Conservation (phyloP, 805 yeast genomes). For the Ogataea zsoltii region DNA sequence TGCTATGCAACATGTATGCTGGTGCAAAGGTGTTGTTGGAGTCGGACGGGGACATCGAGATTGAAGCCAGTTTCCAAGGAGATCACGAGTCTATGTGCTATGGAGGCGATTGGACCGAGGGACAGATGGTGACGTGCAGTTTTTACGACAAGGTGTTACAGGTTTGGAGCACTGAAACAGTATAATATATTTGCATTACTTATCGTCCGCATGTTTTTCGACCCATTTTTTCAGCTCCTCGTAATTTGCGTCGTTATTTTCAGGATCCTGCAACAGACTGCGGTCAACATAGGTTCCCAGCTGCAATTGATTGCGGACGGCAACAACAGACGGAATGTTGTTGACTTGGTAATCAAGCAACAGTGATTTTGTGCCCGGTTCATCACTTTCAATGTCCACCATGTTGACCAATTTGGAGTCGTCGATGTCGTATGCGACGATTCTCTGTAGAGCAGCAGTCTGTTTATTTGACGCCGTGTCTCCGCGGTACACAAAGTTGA, state of each 20-base stretch:
- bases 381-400: slow-evolving; percentile 74
- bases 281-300: slow-evolving; percentile 38
- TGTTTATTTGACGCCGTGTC: slow-evolving; percentile 61
- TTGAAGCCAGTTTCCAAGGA: slow-evolving; percentile 51
- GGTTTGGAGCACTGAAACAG: slow-evolving; percentile 50
- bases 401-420: slow-evolving; percentile 47
- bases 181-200: slow-evolving; percentile 1
- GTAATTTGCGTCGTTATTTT: slow-evolving; percentile 42
- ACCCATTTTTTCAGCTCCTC: slow-evolving; percentile 44
- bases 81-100: slow-evolving; percentile 93
- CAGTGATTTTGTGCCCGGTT: slow-evolving; percentile 60
- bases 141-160: slow-evolving; percentile 87
- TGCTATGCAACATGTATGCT: slow-evolving; percentile 93
- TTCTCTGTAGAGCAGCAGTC: slow-evolving; percentile 59
- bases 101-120: slow-evolving; percentile 86
- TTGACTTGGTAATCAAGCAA: slow-evolving; percentile 52
- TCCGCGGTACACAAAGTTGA: slow-evolving; percentile 71
- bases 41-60: slow-evolving; percentile 27
- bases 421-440: slow-evolving; percentile 46
- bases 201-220: slow-evolving; percentile 41
- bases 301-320: slow-evolving; percentile 65
- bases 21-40: slow-evolving; percentile 77
- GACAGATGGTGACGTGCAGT: slow-evolving; percentile 74
- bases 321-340: slow-evolving; percentile 65
- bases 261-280: slow-evolving; percentile 30